Evolutionary conservation across 306 rosid species (phyloP), one percentile per base, ranked within the genome.

Genomic region (Vigna mungo): DNA sequence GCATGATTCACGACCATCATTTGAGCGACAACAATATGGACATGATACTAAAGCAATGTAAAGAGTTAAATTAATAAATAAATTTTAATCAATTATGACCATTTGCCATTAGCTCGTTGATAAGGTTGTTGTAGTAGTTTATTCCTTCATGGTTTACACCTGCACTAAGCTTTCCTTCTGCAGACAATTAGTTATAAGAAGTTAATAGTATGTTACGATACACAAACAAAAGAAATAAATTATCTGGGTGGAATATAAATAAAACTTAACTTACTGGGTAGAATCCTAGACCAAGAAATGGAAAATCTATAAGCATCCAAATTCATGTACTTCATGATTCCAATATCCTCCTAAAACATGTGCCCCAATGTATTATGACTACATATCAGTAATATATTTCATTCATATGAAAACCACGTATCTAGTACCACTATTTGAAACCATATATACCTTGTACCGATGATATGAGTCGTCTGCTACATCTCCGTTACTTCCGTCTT

Each of bases 131-230:
- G 58, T 89, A 91, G 59, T 89, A 89, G 8, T 83, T 41, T 37
- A 91, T 46, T 79, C 91, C 91, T 76, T 81, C 83, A 21, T 18
- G 72, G 79, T 85, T 91, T 46, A 89, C 87, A 21, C 91, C 97
- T 13, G 84, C 92, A 44, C 80, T 83, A 2, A 87, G 74, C 74
- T 80, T 91, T 66, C 91, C 91, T 75, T 83, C 96, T 89, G 77
- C 67, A 77, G 20, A 46, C 37, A 65, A 30, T 30, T 30, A 68
- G 46, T 55, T 16, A 64, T 65, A 72, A 21, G 39, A 76, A 71
- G 30, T 77, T 25, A 52, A 65, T 20, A 64, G 12, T 41, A 12
- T n/a, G 34, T 58, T 49, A 78, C 71, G 61, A 39, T 46, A 46
- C 39, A 53, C 30, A 2, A 77, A 76, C 64, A 7, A 48, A 49